These are phyloP conservation scores for Decorospora gaudefroyi DNA, from an alignment of 2,329 filamentous ascomycete genomes.

Conservation along the genomic window DNA sequence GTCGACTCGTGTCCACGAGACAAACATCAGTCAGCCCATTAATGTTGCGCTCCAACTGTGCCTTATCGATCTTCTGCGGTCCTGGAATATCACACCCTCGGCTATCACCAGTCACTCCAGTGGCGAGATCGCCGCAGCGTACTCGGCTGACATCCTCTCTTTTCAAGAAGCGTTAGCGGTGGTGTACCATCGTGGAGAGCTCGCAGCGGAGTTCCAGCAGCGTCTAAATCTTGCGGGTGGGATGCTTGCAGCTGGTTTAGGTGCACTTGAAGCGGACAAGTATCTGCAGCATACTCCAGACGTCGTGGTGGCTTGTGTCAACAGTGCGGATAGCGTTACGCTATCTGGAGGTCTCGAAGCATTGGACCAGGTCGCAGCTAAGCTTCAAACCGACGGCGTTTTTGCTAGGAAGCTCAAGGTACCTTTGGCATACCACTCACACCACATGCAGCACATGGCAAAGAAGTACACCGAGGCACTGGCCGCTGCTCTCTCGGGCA, in stretches of 20 bases:
- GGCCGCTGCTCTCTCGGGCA: constrained; percentile 6
- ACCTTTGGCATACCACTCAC: constrained; percentile 53
- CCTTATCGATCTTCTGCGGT: constrained; percentile 17
- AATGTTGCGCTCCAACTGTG: constrained; percentile 27
- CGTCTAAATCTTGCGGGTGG: neutral
- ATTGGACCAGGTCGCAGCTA: constrained; percentile 38
- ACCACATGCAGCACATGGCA: constrained; percentile 14
- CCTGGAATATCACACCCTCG: constrained; percentile 11
- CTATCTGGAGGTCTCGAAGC: constrained; percentile 50
- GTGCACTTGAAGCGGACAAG: constrained; percentile 1
- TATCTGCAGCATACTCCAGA: constrained; percentile 4
- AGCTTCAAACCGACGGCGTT: constrained; percentile 44
- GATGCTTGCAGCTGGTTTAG: constrained; percentile 29
- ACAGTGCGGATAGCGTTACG: constrained; percentile 46
- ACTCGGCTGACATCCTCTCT: constrained; percentile 27
- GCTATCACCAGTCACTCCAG: constrained; percentile 29
- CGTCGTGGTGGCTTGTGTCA: constrained; percentile 9
- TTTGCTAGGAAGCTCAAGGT: constrained; percentile 48
- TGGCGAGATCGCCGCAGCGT: constrained; percentile 37
- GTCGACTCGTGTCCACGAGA: neutral
- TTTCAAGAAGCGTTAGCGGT: constrained; percentile 17
- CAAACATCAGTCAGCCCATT: constrained; percentile 23
- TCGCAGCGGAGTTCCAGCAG: constrained; percentile 18
- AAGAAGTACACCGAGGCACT: constrained; percentile 16
- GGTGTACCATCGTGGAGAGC: constrained; percentile 22